Base-by-base conservation (phyloP, 129 eudicot species). In the Pseudognaphalium luteoalbum region DNA sequence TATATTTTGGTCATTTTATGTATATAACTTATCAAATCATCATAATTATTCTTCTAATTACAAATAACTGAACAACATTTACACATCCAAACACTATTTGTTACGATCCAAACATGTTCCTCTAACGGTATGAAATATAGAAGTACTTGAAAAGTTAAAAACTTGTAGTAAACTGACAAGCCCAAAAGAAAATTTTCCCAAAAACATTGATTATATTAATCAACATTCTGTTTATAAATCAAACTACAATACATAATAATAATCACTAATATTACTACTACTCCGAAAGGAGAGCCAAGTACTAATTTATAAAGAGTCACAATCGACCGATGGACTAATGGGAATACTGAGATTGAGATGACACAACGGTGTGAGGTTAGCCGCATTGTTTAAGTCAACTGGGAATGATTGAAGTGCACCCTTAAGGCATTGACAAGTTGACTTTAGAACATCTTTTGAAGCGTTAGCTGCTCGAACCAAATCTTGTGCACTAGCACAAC, bases 401-500 rank as follows among this genome's bases (percentile, higher is more conserved):
- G 77, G 77, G 30, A 79, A 2, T 17, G 57, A 1, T 65, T 63
- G 67, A 54, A 28, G 59, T 21, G 76, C 66, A 3, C 10, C 20
- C 73, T 62, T 71, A 64, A 63, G 82, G 59, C 82, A 71, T 2
- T 63, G 67, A 35, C 82, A 79, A 51, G 56, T 71, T 10, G 44
- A 66, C 78, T 41, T 79, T 61, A 71, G 33, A 50, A 34, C 82
- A 3, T 79, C 77, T 62, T 52, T 79, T n/a, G 78, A 79, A 10
- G 66, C 78, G 8, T 71, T 51, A 19, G 78, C 73, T 0, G 72
- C 66, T 14, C 21, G 42, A 32, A 63, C 82, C 82, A 79, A 63
- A 28, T 63, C 66, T 79, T 71, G 77, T 34, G 66, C 73, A n/a
- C 73, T 72, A 28, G 47, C 67, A 64, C 82, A 72, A 63, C 82